Conservation (phyloP, 345 rosid genomes). For the Pistacia atlantica region DNA sequence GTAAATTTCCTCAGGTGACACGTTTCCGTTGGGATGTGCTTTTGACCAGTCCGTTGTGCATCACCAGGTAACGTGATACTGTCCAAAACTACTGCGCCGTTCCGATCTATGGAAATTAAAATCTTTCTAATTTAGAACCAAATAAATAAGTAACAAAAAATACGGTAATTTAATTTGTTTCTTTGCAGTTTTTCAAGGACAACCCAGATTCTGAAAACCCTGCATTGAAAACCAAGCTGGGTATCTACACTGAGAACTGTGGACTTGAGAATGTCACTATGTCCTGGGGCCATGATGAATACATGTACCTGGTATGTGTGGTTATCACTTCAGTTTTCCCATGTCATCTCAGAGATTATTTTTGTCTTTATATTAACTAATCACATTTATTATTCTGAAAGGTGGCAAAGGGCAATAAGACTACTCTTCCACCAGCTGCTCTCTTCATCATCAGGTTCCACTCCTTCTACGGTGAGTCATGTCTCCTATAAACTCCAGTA, state of each 20-base stretch:
- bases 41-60: constrained; percentile 58
- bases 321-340: not conserved
- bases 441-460: constrained; percentile 63
- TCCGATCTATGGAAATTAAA: not conserved
- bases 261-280: constrained; percentile 54
- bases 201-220: constrained; percentile 53
- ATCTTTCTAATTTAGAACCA: no score
- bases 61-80: constrained; percentile 40
- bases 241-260: constrained; percentile 56
- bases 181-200: constrained; percentile 49
- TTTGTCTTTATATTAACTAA: no score
- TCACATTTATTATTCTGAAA: not conserved
- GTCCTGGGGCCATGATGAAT: constrained; percentile 79
- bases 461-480: constrained; percentile 55
- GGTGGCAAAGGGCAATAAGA: constrained; percentile 60
- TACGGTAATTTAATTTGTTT: no score
- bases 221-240: constrained; percentile 44
- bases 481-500: not conserved
- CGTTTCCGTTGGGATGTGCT: constrained; percentile 70
- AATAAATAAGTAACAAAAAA: no score
- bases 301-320: constrained; percentile 51
- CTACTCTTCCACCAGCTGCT: constrained; percentile 58
- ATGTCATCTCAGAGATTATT: not conserved
- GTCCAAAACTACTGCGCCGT: no score
- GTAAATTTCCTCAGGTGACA: constrained; percentile 40